A percentile compares a stretch with the other conserved stretches of the same genome.
phyloP scores from a whole-genome alignment of 1,284 basidiomycete species.

The Tausonia pullulans region DNA sequence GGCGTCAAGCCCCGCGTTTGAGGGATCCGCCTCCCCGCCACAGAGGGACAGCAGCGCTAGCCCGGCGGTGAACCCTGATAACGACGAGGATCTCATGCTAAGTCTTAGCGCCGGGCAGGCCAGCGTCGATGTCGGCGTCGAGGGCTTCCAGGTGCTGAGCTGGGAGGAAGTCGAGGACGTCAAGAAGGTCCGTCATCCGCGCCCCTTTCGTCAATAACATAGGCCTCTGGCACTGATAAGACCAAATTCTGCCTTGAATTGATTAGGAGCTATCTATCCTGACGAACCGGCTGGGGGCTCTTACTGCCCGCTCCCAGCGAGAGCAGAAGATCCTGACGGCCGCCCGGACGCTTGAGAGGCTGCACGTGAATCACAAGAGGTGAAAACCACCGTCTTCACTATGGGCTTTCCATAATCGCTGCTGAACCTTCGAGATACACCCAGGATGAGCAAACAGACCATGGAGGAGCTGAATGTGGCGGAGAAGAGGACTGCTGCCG shows the following conservation, averaged over 20 bases:
- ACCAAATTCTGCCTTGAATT: background rate
- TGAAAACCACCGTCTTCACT: background rate
- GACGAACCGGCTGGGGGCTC: slow-evolving; percentile 27
- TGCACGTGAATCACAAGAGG: slow-evolving; percentile 33
- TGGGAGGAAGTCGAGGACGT: slow-evolving; percentile 83
- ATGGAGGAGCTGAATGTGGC: slow-evolving; percentile 33
- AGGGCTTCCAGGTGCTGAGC: slow-evolving; percentile 57
- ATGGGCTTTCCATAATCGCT: too few relatives aligned
- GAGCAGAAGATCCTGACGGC: slow-evolving; percentile 37
- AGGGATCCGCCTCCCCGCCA: too few relatives aligned
- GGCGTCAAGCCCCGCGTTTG: too few relatives aligned
- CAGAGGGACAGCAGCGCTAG: too few relatives aligned
- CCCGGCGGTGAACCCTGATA: too few relatives aligned
- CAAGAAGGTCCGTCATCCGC: slow-evolving; percentile 54
- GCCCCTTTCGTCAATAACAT: background rate
- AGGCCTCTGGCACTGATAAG: background rate
- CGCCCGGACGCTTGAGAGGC: slow-evolving; percentile 33
- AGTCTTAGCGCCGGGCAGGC: slow-evolving; percentile 70
- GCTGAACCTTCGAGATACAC: too few relatives aligned
- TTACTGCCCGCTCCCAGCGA: slow-evolving; percentile 32
- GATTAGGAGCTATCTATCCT: slow-evolving; percentile 31
- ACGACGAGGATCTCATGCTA: slow-evolving; percentile 6
- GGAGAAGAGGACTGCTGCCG: slow-evolving; percentile 32
- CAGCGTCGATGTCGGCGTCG: slow-evolving; percentile 55
- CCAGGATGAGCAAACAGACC: slow-evolving; percentile 33